Evolutionary conservation across 352 stramenopile genomes (phyloP).

Genomic region (Pythium biforme): DNA sequence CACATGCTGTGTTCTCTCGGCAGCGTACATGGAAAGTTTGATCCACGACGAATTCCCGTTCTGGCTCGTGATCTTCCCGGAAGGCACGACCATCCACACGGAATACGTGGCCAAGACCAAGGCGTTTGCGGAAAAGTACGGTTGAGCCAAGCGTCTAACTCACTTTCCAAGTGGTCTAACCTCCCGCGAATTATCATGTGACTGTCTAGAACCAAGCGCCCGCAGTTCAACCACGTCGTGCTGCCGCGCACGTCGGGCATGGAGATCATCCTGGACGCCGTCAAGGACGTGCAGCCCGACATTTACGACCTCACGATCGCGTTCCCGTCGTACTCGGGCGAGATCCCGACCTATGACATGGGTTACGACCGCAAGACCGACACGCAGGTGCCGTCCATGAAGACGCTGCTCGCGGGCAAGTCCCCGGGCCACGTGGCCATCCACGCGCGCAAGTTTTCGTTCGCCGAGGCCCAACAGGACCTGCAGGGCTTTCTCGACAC

Average conservation of each 20-base stretch:
- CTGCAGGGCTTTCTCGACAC: conserved; percentile 67
- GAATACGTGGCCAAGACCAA: conserved; percentile 89
- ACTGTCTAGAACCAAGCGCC: conserved; percentile 49
- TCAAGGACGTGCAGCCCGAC: conserved; percentile 81
- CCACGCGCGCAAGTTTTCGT: conserved; percentile 61
- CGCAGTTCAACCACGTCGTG: conserved; percentile 90
- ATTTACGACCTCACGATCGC: conserved; percentile 94
- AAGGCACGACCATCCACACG: conserved; percentile 90
- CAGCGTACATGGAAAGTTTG: conserved; percentile 74
- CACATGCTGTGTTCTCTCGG: neutral
- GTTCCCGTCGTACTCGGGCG: conserved; percentile 79
- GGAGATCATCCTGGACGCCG: conserved; percentile 89
- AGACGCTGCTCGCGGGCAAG: conserved; percentile 61
- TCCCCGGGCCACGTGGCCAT: conserved; percentile 48
- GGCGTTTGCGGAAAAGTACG: conserved; percentile 86
- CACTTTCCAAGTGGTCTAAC: conserved; percentile 11
- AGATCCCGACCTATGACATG: conserved; percentile 89
- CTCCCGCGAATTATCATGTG: conserved; percentile 1
- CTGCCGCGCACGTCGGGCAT: conserved; percentile 92
- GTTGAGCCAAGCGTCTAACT: neutral
- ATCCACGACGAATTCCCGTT: conserved; percentile 85
- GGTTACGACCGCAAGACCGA: conserved; percentile 84
- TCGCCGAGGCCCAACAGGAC: conserved; percentile 48
- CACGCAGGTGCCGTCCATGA: conserved; percentile 82
- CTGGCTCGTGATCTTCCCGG: conserved; percentile 89